These are phyloP conservation scores for Russula dissimulans DNA, from an alignment of 768 basidiomycete species.

Conservation along the genomic window DNA sequence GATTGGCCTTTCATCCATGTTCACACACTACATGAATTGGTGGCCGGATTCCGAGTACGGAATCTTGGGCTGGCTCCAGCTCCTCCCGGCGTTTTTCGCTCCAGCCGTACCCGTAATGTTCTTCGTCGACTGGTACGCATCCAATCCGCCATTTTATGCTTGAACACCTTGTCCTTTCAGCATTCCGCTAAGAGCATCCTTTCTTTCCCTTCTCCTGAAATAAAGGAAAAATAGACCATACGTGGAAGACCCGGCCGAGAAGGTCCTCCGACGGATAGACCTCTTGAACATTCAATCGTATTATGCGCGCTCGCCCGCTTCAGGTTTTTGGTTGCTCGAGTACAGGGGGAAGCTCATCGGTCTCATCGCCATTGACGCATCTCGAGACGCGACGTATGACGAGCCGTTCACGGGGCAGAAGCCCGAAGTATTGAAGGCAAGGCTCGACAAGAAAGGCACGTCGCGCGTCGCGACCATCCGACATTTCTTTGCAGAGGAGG, in stretches of 20 bases:
- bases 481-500: conserved; percentile 66
- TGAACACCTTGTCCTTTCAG: background rate
- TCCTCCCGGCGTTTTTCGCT: conserved; percentile 59
- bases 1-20: conserved; percentile 47
- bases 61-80: conserved; percentile 41
- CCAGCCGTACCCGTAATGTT: conserved; percentile 57
- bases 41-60: conserved; percentile 49
- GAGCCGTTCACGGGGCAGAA: conserved; percentile 22
- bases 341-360: conserved; percentile 51
- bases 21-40: conserved; percentile 54
- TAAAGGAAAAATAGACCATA: conserved; percentile 59
- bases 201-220: background rate
- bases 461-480: conserved; percentile 55
- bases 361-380: conserved; percentile 62
- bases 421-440: conserved; percentile 13
- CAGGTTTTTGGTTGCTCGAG: conserved; percentile 65
- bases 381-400: conserved; percentile 30
- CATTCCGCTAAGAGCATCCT: background rate
- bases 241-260: conserved; percentile 48
- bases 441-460: conserved; percentile 26
- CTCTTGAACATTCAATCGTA: conserved; percentile 41
- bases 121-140: conserved; percentile 56
- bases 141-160: background rate
- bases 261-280: conserved; percentile 47
- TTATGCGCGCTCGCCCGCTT: conserved; percentile 52